phyloP scores from a whole-genome alignment of 2,329 filamentous ascomycete species.

The Leptographium lundbergii region DNA sequence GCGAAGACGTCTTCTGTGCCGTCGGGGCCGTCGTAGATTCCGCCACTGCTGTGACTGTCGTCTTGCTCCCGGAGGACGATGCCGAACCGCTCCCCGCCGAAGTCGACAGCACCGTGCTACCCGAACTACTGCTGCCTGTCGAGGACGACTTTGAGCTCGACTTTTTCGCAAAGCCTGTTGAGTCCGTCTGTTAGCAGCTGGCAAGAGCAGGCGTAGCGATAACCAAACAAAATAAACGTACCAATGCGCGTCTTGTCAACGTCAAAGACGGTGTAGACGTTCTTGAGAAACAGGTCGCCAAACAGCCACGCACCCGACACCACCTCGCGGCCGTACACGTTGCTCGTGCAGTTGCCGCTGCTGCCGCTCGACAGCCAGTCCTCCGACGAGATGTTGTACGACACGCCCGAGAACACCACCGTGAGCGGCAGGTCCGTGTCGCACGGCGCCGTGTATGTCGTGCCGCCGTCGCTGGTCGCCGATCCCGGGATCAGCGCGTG shows the following conservation, averaged over 20 bases:
- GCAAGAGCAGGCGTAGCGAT: not conserved
- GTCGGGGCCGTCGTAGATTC: slow-evolving; percentile 12
- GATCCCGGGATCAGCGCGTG: slow-evolving; percentile 57
- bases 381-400: slow-evolving; percentile 52
- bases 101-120: slow-evolving; percentile 1
- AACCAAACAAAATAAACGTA: slow-evolving; percentile 19
- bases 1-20: slow-evolving; percentile 15
- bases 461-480: slow-evolving; percentile 35
- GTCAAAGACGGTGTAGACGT: slow-evolving; percentile 80
- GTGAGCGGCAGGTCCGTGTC: slow-evolving; percentile 46
- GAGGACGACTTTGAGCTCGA: not conserved
- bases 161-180: slow-evolving; percentile 6
- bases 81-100: slow-evolving; percentile 7
- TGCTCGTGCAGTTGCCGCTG: slow-evolving; percentile 47
- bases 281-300: slow-evolving; percentile 78
- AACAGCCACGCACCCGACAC: slow-evolving; percentile 62
- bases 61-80: slow-evolving; percentile 24
- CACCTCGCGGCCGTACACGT: slow-evolving; percentile 60
- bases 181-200: not conserved
- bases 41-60: slow-evolving; percentile 16
- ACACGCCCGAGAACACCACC: slow-evolving; percentile 54
- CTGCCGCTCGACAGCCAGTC: slow-evolving; percentile 51
- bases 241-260: slow-evolving; percentile 54
- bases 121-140: not conserved
- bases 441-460: slow-evolving; percentile 63